Evolutionary conservation across 164 flowering plant species (phyloP).

Genomic region (Malania oleifera): DNA sequence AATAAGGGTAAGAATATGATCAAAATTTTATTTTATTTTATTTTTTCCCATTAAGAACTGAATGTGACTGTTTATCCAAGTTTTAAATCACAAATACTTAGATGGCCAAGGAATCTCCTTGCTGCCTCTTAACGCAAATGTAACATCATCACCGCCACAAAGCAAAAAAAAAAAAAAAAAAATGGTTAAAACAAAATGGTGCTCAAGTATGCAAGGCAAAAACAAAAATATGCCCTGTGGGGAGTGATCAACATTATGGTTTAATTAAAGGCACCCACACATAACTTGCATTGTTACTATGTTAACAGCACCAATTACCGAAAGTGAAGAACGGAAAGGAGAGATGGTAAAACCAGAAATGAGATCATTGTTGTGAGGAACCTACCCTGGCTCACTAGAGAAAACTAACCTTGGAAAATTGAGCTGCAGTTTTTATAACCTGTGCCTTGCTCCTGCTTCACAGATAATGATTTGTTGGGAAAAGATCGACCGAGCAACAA

Average conservation of each 20-base stretch:
- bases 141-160: constrained; percentile 80
- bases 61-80: no score
- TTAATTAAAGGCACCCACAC: not conserved
- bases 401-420: constrained; percentile 87
- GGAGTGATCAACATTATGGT: not conserved
- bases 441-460: constrained; percentile 78
- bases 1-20: no score
- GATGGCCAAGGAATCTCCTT: constrained; percentile 83
- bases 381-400: no score
- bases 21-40: no score
- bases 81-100: constrained; percentile 70
- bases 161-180: no score
- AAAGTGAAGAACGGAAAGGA: no score
- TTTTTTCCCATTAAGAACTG: no score
- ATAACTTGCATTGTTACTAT: no score
- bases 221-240: not conserved
- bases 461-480: constrained; percentile 74
- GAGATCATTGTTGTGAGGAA: not conserved
- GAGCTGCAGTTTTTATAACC: constrained; percentile 85
- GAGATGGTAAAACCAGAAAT: not conserved
- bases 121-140: constrained; percentile 84
- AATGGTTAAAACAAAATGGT: not conserved
- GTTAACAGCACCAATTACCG: not conserved
- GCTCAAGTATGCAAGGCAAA: not conserved
- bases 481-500: no score